Evolutionary conservation across 2,329 filamentous ascomycete species (phyloP).

Genomic region (Alternaria angustiovoidea): DNA sequence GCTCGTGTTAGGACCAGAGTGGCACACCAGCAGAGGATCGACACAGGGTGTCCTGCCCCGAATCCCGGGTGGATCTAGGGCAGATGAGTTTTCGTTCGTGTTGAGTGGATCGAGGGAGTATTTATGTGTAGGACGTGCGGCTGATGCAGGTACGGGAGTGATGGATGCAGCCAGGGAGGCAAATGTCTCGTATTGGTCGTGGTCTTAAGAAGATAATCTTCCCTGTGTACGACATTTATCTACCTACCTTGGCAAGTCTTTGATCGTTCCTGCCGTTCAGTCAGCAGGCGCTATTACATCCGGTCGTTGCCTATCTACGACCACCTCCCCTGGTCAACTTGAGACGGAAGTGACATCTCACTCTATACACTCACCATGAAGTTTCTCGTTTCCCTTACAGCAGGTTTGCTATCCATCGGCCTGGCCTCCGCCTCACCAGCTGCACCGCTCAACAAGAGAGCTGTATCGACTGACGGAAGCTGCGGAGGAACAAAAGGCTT

Average conservation of each 20-base stretch:
- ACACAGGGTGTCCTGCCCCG: constrained; percentile 1
- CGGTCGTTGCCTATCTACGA: background rate
- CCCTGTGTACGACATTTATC: background rate
- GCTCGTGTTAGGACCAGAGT: constrained; percentile 15
- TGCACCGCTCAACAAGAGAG: constrained; percentile 27
- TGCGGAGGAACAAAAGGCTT: constrained; percentile 53
- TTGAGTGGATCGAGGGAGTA: constrained; percentile 5
- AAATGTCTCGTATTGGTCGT: constrained; percentile 5
- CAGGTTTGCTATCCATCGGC: constrained; percentile 30
- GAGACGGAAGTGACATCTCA: background rate
- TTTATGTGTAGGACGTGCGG: background rate
- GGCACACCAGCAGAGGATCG: constrained; percentile 10
- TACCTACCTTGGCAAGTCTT: background rate
- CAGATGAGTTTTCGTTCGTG: constrained; percentile 14
- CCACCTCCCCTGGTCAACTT: background rate
- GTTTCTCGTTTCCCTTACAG: constrained; percentile 28
- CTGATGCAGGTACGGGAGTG: constrained; percentile 18
- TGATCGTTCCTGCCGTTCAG: background rate
- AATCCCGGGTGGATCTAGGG: constrained; percentile 2
- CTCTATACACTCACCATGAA: constrained; percentile 20
- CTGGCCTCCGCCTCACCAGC: constrained; percentile 22
- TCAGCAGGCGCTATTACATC: background rate
- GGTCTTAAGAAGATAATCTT: constrained; percentile 4
- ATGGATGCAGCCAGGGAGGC: background rate
- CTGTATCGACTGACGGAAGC: constrained; percentile 51